Evolutionary conservation across 371 early-diverging fungal genomes (phyloP).

Genomic region (Basidiobolus meristosporus): DNA sequence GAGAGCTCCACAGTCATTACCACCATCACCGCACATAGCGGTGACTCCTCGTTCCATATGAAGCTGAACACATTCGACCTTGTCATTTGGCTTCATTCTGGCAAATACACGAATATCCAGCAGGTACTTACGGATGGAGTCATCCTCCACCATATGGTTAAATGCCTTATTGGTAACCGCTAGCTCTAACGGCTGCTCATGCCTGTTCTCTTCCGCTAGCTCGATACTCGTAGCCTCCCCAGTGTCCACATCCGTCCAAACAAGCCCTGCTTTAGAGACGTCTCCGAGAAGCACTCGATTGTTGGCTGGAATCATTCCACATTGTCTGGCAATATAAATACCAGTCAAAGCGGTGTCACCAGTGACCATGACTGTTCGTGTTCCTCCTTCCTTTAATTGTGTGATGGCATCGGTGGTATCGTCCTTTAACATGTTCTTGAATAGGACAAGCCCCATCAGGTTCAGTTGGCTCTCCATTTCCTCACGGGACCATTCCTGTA

Average conservation of each 20-base stretch:
- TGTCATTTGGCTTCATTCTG: conserved; percentile 58
- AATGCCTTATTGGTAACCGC: conserved; percentile 60
- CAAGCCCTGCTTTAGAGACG: conserved; percentile 17
- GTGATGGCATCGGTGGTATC: conserved; percentile 54
- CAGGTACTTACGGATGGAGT: conserved; percentile 23
- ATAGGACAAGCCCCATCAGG: conserved; percentile 61
- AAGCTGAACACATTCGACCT: conserved; percentile 46
- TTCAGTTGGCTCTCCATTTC: conserved; percentile 39
- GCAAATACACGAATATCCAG: conserved; percentile 46
- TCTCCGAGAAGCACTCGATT: conserved; percentile 26
- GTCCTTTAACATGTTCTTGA: conserved; percentile 72
- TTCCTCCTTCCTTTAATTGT: conserved; percentile 51
- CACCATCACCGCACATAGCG: conserved; percentile 92
- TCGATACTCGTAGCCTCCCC: conserved; percentile 2
- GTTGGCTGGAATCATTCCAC: conserved; percentile 36
- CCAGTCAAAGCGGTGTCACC: conserved; percentile 87
- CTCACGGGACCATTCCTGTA: conserved; percentile 25
- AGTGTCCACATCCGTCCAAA: conserved; percentile 10
- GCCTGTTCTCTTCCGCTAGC: background rate
- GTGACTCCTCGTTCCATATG: conserved; percentile 58
- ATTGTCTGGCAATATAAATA: conserved; percentile 61
- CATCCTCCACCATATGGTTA: conserved; percentile 18
- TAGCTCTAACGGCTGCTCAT: conserved; percentile 15
- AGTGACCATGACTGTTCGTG: conserved; percentile 79
- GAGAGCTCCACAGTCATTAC: conserved; percentile 89